A percentile compares a stretch with the other conserved stretches of the same genome.
phyloP scores from a whole-genome alignment of 2,329 filamentous ascomycete species.

The Aspergillus ochraceus region DNA sequence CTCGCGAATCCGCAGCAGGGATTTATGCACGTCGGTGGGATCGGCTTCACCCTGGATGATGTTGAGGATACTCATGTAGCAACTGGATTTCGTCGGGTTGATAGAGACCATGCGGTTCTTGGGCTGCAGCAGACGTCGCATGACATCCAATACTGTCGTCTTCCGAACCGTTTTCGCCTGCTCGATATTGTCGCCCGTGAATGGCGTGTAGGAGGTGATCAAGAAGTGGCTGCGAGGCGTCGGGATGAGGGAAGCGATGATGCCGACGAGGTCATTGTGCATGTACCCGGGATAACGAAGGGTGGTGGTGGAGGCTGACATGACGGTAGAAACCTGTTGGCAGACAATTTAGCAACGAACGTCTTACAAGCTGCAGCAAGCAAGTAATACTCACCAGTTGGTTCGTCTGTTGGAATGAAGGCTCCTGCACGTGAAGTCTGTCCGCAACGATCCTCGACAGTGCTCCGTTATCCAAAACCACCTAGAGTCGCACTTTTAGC shows the following conservation, averaged over 20 bases:
- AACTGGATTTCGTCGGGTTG: conserved; percentile 91
- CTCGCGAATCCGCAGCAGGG: conserved; percentile 90
- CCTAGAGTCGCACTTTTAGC: conserved; percentile 39
- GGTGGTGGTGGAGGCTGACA: conserved; percentile 97
- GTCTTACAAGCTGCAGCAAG: neutral
- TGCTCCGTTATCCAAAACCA: conserved; percentile 94
- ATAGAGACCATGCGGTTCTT: conserved; percentile 99
- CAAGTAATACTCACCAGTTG: conserved; percentile 64
- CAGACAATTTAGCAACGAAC: conserved; percentile 3
- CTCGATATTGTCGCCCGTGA: conserved; percentile 93
- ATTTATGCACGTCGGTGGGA: conserved; percentile 97
- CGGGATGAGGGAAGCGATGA: conserved; percentile 91
- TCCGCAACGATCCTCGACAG: conserved; percentile 92
- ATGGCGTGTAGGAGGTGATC: conserved; percentile 97
- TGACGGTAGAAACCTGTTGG: conserved; percentile 79
- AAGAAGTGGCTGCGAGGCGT: conserved; percentile 97
- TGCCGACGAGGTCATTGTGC: conserved; percentile 98
- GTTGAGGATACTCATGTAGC: conserved; percentile 98
- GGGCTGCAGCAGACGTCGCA: conserved; percentile 90
- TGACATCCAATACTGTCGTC: conserved; percentile 96
- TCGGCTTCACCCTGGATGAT: conserved; percentile 99
- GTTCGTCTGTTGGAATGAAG: conserved; percentile 96
- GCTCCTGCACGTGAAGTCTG: conserved; percentile 88
- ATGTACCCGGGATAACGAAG: conserved; percentile 97
- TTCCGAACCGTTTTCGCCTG: conserved; percentile 97